Percentiles rank a stretch among this genome's conserved stretches.
These are phyloP conservation scores for Odonthalia washingtoniensis DNA, from an alignment of 31 red algal species.

Conservation along the genomic window DNA sequence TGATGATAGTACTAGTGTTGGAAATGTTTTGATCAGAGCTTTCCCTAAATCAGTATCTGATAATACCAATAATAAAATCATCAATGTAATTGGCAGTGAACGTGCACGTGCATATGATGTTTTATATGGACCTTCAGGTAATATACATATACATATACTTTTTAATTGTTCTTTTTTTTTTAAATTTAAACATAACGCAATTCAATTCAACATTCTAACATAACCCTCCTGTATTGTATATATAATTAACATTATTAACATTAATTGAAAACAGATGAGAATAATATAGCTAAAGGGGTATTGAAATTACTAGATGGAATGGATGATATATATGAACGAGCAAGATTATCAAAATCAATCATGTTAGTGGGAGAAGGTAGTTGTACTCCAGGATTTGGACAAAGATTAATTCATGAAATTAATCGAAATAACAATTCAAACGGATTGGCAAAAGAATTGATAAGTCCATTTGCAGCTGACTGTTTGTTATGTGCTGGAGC, in stretches of 20 bases:
- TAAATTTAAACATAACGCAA: not conserved
- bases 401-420: not conserved
- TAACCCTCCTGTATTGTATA: too few relatives aligned
- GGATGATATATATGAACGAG: not conserved
- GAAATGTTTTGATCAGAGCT: too few relatives aligned
- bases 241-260: not conserved
- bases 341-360: not conserved
- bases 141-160: not conserved
- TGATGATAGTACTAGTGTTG: not conserved
- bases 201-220: too few relatives aligned
- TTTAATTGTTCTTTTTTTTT: not conserved
- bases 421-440: not conserved
- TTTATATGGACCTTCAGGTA: not conserved
- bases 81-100: not conserved
- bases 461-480: not conserved
- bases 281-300: not conserved
- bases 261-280: not conserved
- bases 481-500: not conserved
- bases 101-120: not conserved
- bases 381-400: not conserved
- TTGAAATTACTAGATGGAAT: not conserved
- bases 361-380: not conserved
- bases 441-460: not conserved
- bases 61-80: not conserved
- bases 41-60: too few relatives aligned